Evolutionary conservation across 2,329 filamentous ascomycete genomes (phyloP), one percentile per base, ranked within the genome.

Genomic region (Talaromyces pinophilus): DNA sequence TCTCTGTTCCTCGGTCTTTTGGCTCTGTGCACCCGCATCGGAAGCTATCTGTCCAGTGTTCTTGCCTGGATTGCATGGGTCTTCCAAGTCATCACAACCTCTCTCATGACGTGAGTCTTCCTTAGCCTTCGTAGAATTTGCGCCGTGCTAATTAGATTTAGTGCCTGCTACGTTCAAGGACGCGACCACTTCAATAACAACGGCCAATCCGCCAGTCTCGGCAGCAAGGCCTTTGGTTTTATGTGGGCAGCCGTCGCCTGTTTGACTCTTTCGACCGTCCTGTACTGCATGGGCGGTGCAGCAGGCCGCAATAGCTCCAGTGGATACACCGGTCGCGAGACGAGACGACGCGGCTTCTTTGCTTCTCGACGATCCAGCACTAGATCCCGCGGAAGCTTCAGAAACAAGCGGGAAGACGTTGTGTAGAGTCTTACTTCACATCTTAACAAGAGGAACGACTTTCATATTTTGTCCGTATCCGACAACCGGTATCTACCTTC

Each of bases 91-190:
- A 76, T 89, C 25, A 79, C 84, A 19, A 85, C 86, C 44, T 76
- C 82, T 42, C 78, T 89, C 63, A 88, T 88, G 85, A 89, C 87
- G 87, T 89, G 80, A 78, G 87, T 64, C 50, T 48, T 15, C 48
- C 11, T 54, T 50, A 4, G 25, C 40, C 13, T 33, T 13, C 17
- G n/a, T 15, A 40, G n/a, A 35, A 46, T 15, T 17, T 8, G 17
- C 17, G 10, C n/a, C 5, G 8, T 44, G 8, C 62, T 63, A 48
- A 62, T 25, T 8, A 17, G 6, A 38, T 40, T 5, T 4, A 89
- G 87, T 64, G 85, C 86, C 52, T 87, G 86, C 77, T 85, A 82
- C 67, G 84, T 89, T 64, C 78, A 84, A 70, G 87, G 83, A 40
- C 86, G 87, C 69, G 74, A 87, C 71, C 77, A 78, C 52, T 88